Conservation (phyloP, 177 flowering plant species). For the Vitis hybrid region DNA sequence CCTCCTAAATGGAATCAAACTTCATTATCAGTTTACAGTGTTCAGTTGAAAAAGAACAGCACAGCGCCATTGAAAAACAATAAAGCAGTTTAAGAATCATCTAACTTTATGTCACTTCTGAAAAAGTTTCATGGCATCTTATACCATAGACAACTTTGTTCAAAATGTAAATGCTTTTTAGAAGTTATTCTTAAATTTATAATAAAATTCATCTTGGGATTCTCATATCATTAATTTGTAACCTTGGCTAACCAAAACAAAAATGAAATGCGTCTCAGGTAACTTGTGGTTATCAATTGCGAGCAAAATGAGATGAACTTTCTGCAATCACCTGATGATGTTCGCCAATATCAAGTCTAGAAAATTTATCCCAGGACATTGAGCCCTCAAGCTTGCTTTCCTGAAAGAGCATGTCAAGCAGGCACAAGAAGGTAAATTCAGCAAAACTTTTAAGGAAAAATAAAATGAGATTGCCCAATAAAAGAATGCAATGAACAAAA, state of each 20-base stretch:
- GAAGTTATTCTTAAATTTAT: no score
- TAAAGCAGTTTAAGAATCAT: neutral
- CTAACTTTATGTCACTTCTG: neutral
- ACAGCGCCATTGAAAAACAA: slow-evolving; percentile 2
- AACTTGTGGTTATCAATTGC: neutral
- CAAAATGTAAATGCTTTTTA: no score
- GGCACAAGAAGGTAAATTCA: neutral
- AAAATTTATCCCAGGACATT: slow-evolving; percentile 33
- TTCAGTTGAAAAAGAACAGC: neutral
- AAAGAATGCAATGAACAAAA: neutral
- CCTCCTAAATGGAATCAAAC: slow-evolving; percentile 40
- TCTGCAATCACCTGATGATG: slow-evolving; percentile 31
- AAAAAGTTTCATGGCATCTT: no score
- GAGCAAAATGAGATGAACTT: slow-evolving; percentile 1
- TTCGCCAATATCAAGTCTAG: slow-evolving; percentile 23
- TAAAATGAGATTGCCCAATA: neutral
- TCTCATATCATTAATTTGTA: no score
- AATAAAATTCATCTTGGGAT: no score
- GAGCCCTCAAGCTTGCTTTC: slow-evolving; percentile 36
- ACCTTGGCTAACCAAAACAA: no score
- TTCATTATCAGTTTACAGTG: slow-evolving; percentile 7
- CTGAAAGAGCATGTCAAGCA: slow-evolving; percentile 28
- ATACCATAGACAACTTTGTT: no score
- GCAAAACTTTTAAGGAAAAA: neutral
- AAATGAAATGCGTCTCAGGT: no score